Evolutionary conservation across 805 yeast species (phyloP), one percentile per base, ranked within the genome.

Genomic region (Monosporozyma yasuniensis): DNA sequence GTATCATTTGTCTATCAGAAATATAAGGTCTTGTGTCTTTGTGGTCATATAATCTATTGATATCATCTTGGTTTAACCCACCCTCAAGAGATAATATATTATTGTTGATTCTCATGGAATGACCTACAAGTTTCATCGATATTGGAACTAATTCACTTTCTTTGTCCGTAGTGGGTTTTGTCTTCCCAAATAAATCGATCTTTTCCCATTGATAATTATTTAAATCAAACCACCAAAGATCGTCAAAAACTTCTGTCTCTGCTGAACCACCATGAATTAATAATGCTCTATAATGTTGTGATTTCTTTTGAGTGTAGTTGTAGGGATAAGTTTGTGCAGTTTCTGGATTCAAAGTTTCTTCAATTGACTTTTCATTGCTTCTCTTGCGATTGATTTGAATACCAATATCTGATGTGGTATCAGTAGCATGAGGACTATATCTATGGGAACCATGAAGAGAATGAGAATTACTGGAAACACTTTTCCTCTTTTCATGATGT

Each of bases 191-290:
- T 2, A 54, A 50, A 11, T 44, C 54, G 34, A 51, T 51, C 42
- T 48, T 49, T 18, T 49, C 50, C 82, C 82, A 78, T 3, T 59
- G 57, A 49, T 73, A 78, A 2, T 64, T 55, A 18, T 68, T 68
- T 18, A 77, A 53, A 55, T 75, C 73, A 52, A 74, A 77, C 64
- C 70, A 66, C 81, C 81, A 78, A 54, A 71, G 54, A 60, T 77
- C 81, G 23, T 76, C 76, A 21, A 65, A 59, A 4, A 76, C 69
- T 23, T 67, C 60, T 7, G 49, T 44, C 5, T 60, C 58, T 47
- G 61, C 54, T 1, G 73, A 68, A 2, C 75, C 75, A 5, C 75
- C 75, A 50, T 71, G 73, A 1, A 67, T 52, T 2, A 69, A 50
- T 2, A 70, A 37, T 2, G 51, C 44, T 39, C 22, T n/a, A 18